Percentiles rank a stretch among this genome's conserved stretches.
These are phyloP conservation scores for Jamesozyma lodderae DNA, from an alignment of 805 yeast species.

Conservation along the genomic window DNA sequence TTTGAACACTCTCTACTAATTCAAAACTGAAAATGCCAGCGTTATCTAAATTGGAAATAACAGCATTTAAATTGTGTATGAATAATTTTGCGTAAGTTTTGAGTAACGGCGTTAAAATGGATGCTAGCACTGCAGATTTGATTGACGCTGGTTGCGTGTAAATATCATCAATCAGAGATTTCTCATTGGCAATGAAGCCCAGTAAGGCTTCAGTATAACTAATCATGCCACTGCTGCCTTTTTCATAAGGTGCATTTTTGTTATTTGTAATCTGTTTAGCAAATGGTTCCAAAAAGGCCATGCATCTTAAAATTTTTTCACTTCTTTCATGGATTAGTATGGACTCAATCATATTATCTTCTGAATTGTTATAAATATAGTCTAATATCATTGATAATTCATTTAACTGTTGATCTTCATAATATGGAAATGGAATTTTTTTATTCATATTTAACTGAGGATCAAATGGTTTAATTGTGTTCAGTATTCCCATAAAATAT, in stretches of 20 bases:
- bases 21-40: conserved; percentile 52
- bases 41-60: conserved; percentile 35
- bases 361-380: conserved; percentile 34
- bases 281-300: conserved; percentile 40
- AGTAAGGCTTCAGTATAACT: conserved; percentile 45
- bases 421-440: conserved; percentile 35
- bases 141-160: conserved; percentile 29
- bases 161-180: conserved; percentile 37
- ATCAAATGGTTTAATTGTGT: conserved; percentile 36
- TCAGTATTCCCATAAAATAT: conserved; percentile 40
- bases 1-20: conserved; percentile 40
- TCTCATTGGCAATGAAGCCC: conserved; percentile 42
- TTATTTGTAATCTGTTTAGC: conserved; percentile 34
- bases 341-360: conserved; percentile 28
- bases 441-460: conserved; percentile 35
- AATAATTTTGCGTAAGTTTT: conserved; percentile 35
- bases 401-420: conserved; percentile 29
- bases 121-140: conserved; percentile 25
- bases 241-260: conserved; percentile 45
- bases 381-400: conserved; percentile 37
- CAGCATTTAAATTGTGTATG: conserved; percentile 31
- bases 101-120: conserved; percentile 30
- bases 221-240: conserved; percentile 51
- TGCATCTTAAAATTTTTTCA: conserved; percentile 34
- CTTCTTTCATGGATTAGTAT: conserved; percentile 36